Conservation (phyloP, 805 yeast genomes). For the Metschnikowia anglica region DNA sequence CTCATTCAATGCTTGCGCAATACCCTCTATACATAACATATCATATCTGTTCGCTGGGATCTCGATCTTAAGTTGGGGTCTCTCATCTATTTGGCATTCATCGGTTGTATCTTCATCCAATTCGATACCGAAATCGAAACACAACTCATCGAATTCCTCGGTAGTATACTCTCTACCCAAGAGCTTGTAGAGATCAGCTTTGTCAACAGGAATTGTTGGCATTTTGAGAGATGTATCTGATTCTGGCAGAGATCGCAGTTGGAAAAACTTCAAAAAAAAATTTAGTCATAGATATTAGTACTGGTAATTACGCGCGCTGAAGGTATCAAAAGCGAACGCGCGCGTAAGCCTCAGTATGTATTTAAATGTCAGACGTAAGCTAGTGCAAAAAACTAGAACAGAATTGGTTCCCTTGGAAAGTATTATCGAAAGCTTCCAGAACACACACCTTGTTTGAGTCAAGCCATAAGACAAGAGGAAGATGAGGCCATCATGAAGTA, state of each 20-base stretch:
- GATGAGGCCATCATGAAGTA: no score
- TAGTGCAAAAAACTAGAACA: not conserved
- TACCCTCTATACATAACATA: slow-evolving; percentile 97
- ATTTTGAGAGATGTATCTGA: slow-evolving; percentile 37
- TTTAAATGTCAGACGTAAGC: no score
- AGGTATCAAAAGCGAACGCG: not conserved
- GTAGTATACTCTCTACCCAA: slow-evolving; percentile 65
- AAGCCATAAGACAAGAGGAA: no score
- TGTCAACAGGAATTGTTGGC: slow-evolving; percentile 98
- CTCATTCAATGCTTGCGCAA: slow-evolving; percentile 90
- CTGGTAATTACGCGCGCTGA: slow-evolving; percentile 15
- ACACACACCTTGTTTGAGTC: no score
- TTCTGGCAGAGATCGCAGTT: slow-evolving; percentile 3
- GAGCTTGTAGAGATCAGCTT: slow-evolving; percentile 82
- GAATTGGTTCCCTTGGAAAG: not conserved
- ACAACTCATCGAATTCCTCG: slow-evolving; percentile 92
- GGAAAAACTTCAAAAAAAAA: slow-evolving; percentile 17
- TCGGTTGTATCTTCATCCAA: slow-evolving; percentile 96
- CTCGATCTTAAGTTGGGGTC: slow-evolving; percentile 97
- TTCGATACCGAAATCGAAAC: slow-evolving; percentile 97
- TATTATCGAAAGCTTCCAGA: no score
- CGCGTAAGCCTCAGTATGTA: slow-evolving; percentile 7
- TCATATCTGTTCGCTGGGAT: slow-evolving; percentile 98
- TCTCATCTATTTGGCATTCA: slow-evolving; percentile 66
- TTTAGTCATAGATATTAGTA: slow-evolving; percentile 15